Evolutionary conservation across 1,284 basidiomycete genomes (phyloP), one percentile per base, ranked within the genome.

Genomic region (Tilletia horrida): DNA sequence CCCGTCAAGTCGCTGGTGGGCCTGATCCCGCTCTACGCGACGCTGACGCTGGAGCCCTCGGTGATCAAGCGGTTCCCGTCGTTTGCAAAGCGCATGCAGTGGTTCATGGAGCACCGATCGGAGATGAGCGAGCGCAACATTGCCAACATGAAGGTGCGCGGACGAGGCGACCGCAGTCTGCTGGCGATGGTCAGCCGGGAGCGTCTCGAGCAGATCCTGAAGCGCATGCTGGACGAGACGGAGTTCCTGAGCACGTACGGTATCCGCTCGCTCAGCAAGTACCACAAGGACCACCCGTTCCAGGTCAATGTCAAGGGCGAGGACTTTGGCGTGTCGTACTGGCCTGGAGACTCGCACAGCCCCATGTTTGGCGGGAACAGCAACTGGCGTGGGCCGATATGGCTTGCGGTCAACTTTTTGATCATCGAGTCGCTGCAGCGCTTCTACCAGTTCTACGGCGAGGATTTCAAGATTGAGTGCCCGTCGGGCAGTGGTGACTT

Each of bases 31-130:
- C 86, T 97, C 25, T 97, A 95, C 82, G 94, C 91, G 1, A 97
- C 93, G 0, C 85, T 97, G 48, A 93, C 95, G 1, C 86, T 98
- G 47, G 95, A 98, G 82, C 94, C 95, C 1, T 84, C 88, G 9
- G 88, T 89, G 16, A 87, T 97, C 76, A 92, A 92, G 79, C 87
- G 90, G 42, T 91, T 97, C 85, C 93, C 13, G 21, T 93, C 93
- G 4, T 98, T 98, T 86, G 97, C 92, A 85, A 97, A 97, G 84
- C 88, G 95, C 59, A 88, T 98, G 88, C 91, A 98, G 75, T 97
- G 95, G 95, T 98, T 97, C 84, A 88, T 97, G 67, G 89, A 96
- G 78, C 92, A 97, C 83, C 85, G 94, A 29, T 88, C 91, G 0
- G 91, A 90, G 73, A 88, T 97, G 64, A 89, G 92, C 4, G 86